Conservation (phyloP, 495 filamentous ascomycete genomes). For the Aspergillus nanangensis region DNA sequence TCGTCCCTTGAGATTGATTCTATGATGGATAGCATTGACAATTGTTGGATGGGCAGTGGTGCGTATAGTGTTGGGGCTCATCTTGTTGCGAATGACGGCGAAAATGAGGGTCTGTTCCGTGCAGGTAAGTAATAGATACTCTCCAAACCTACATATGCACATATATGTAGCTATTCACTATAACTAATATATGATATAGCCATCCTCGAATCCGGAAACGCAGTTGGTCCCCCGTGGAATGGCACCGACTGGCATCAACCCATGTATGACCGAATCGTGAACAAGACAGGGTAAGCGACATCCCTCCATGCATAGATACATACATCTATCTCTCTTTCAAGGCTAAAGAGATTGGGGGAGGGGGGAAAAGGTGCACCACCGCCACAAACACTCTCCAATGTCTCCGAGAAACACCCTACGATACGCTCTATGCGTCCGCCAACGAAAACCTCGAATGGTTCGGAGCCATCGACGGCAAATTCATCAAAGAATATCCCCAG, state of each 20-base stretch:
- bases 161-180: background rate
- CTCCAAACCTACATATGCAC: no score
- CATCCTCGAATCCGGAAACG: constrained; percentile 66
- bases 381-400: constrained; percentile 57
- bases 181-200: constrained; percentile 24
- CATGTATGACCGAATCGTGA: constrained; percentile 34
- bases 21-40: background rate
- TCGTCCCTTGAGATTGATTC: background rate
- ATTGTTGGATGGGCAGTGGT: constrained; percentile 13
- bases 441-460: constrained; percentile 35
- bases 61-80: constrained; percentile 36
- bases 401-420: constrained; percentile 54
- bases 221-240: constrained; percentile 34
- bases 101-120: constrained; percentile 34
- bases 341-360: background rate
- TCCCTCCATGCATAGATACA: constrained; percentile 2
- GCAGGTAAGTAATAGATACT: constrained; percentile 25
- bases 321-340: background rate
- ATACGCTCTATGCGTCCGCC: constrained; percentile 51
- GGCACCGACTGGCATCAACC: constrained; percentile 39
- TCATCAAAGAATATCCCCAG: constrained; percentile 41
- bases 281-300: constrained; percentile 20
- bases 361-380: constrained; percentile 45
- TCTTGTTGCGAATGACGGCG: constrained; percentile 27
- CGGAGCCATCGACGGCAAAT: constrained; percentile 46